phyloP scores from a whole-genome alignment of 2,329 filamentous ascomycete species.

The Diplodia corticola region DNA sequence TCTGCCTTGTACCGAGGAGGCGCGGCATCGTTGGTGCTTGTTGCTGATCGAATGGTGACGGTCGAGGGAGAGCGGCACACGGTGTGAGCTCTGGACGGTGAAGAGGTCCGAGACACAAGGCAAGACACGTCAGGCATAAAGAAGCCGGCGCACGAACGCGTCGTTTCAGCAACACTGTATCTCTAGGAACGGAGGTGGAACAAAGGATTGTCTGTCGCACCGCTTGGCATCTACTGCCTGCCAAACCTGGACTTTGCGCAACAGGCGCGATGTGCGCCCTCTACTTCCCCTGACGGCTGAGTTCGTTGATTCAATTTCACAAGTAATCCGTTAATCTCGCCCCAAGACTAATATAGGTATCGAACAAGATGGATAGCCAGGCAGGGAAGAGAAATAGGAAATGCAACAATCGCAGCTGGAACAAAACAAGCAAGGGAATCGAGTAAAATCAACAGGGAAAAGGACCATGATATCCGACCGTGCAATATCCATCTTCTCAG shows the following conservation, averaged over 20 bases:
- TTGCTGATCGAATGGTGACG: background rate
- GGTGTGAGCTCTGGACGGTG: no score
- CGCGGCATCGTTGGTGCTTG: background rate
- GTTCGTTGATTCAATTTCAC: slow-evolving; percentile 4
- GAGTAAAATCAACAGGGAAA: slow-evolving; percentile 19
- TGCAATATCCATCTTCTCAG: background rate
- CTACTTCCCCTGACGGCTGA: background rate
- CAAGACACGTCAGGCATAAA: background rate
- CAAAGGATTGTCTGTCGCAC: slow-evolving; percentile 12
- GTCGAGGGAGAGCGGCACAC: background rate
- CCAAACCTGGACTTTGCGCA: background rate
- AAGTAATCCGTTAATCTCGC: slow-evolving; percentile 17
- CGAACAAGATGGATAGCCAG: slow-evolving; percentile 19
- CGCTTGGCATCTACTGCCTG: slow-evolving; percentile 1
- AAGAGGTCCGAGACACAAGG: background rate
- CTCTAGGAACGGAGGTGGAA: background rate
- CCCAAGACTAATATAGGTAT: slow-evolving; percentile 23
- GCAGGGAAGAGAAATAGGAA: slow-evolving; percentile 5
- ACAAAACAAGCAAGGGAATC: background rate
- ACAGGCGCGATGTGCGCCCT: background rate
- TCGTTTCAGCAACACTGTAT: background rate
- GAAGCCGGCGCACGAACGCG: background rate
- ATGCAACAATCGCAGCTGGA: background rate
- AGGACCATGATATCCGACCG: slow-evolving; percentile 5
- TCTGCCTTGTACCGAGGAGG: background rate